These are phyloP conservation scores for Sporothrix schenckii DNA, from an alignment of 2,329 filamentous ascomycete genomes.

Conservation along the genomic window DNA sequence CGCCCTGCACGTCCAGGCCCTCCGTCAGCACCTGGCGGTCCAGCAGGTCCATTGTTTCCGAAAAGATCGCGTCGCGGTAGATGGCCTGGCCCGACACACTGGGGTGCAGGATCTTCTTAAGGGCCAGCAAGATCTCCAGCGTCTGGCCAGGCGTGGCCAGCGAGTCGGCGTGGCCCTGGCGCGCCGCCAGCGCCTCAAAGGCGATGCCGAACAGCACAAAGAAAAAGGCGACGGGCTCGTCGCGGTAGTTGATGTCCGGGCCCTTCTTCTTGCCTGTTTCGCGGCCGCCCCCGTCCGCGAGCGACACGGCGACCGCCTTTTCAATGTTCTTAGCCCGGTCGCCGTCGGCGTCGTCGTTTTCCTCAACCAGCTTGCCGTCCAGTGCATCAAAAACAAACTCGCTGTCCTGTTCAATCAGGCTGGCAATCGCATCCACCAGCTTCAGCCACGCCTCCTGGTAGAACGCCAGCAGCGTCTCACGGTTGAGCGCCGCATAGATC, in stretches of 20 bases:
- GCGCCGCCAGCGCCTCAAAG: slow-evolving; percentile 90
- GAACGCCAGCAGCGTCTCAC: slow-evolving; percentile 90
- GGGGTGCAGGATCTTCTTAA: slow-evolving; percentile 93
- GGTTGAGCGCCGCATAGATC: slow-evolving; percentile 91
- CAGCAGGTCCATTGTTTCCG: slow-evolving; percentile 93
- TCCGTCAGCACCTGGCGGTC: slow-evolving; percentile 92
- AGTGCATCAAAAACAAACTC: slow-evolving; percentile 96
- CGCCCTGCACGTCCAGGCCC: slow-evolving; percentile 80
- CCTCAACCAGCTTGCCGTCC: slow-evolving; percentile 72
- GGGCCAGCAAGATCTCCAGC: slow-evolving; percentile 78
- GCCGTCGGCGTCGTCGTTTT: neutral
- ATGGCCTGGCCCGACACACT: slow-evolving; percentile 95
- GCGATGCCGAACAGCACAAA: slow-evolving; percentile 96
- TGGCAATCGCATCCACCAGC: slow-evolving; percentile 94
- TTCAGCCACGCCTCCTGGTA: slow-evolving; percentile 98
- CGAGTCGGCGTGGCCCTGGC: slow-evolving; percentile 66
- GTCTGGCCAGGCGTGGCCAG: slow-evolving; percentile 76
- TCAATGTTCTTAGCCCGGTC: slow-evolving; percentile 11
- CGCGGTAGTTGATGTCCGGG: slow-evolving; percentile 92
- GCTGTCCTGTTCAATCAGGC: slow-evolving; percentile 95
- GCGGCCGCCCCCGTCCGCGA: slow-evolving; percentile 41
- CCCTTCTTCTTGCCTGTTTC: slow-evolving; percentile 49
- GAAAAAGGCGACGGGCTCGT: slow-evolving; percentile 97
- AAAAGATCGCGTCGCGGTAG: slow-evolving; percentile 93
- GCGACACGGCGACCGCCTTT: neutral